Conservation (phyloP, 2,329 filamentous ascomycete species). For the Exophiala sideris region DNA sequence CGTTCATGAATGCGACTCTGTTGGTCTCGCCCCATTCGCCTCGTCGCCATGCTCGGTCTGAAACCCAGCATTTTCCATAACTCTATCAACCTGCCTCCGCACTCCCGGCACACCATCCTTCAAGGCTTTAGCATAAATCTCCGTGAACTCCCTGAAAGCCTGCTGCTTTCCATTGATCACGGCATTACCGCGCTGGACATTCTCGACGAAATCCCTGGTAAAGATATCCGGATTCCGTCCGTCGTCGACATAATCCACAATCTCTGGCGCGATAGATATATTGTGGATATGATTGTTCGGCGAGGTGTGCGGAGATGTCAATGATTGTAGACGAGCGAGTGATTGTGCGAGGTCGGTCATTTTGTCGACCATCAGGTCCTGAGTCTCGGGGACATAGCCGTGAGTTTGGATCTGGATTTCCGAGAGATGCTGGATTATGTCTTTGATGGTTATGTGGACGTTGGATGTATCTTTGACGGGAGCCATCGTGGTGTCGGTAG, state of each 20-base stretch:
- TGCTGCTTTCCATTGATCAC: constrained; percentile 59
- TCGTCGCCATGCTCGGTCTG: constrained; percentile 1
- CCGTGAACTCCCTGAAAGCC: constrained; percentile 57
- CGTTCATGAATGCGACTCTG: not conserved
- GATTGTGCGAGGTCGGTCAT: constrained; percentile 53
- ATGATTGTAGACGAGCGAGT: constrained; percentile 49
- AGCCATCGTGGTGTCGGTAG: constrained; percentile 13
- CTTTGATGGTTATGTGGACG: constrained; percentile 40
- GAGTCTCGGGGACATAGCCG: constrained; percentile 56
- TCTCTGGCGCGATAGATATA: constrained; percentile 58
- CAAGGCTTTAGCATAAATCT: constrained; percentile 58
- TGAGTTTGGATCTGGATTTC: constrained; percentile 57
- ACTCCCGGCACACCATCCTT: constrained; percentile 57
- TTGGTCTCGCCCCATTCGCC: not conserved
- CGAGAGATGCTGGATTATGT: constrained; percentile 61
- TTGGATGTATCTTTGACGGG: constrained; percentile 25
- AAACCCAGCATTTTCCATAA: constrained; percentile 40
- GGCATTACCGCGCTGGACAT: constrained; percentile 61
- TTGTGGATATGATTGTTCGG: constrained; percentile 31
- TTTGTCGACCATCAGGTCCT: constrained; percentile 56
- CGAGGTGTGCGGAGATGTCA: constrained; percentile 32
- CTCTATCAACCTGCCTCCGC: constrained; percentile 50
- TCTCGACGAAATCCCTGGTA: constrained; percentile 63
- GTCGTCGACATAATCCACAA: constrained; percentile 61
- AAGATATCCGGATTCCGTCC: constrained; percentile 65